A percentile compares a stretch with the other conserved stretches of the same genome.
Evolutionary conservation across 306 rosid species (phyloP).

Genomic region (Trichosanthes cucumerina): DNA sequence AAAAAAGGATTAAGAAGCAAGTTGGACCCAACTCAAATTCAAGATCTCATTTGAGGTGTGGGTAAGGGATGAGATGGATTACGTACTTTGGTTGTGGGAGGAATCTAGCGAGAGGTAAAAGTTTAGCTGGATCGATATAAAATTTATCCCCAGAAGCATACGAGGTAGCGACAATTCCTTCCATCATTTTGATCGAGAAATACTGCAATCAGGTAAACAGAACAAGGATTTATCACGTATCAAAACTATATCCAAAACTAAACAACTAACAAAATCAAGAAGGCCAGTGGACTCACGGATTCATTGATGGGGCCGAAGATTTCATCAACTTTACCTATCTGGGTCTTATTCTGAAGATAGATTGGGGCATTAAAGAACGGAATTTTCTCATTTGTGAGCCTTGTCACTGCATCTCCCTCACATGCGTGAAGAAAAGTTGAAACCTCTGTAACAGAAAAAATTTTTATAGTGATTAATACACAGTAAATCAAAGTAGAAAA

Average conservation of each 20-base stretch:
- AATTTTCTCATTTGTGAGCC: slow-evolving; percentile 67
- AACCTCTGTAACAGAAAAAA: slow-evolving; percentile 42
- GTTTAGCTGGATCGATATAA: slow-evolving; percentile 82
- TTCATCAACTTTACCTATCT: slow-evolving; percentile 97
- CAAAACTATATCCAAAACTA: not conserved
- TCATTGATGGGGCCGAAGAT: slow-evolving; percentile 53
- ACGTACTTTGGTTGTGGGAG: slow-evolving; percentile 92
- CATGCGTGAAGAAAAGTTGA: slow-evolving; percentile 77
- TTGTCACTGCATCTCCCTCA: slow-evolving; percentile 95
- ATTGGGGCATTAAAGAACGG: slow-evolving; percentile 93
- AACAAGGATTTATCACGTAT: slow-evolving; percentile 8
- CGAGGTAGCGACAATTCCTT: slow-evolving; percentile 87
- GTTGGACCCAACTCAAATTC: not conserved
- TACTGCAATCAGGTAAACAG: slow-evolving; percentile 30
- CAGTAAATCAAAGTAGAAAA: not conserved
- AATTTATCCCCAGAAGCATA: slow-evolving; percentile 78
- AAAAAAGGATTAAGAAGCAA: not conserved
- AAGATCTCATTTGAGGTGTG: not conserved
- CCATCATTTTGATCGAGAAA: slow-evolving; percentile 82
- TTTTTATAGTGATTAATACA: not conserved
- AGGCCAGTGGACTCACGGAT: slow-evolving; percentile 26
- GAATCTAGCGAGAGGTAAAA: slow-evolving; percentile 89
- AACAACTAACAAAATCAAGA: not conserved
- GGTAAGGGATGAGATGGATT: not conserved
- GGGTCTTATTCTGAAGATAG: slow-evolving; percentile 88